Base-by-base conservation (phyloP, 441 rosid species). In the Geranium incanum region DNA sequence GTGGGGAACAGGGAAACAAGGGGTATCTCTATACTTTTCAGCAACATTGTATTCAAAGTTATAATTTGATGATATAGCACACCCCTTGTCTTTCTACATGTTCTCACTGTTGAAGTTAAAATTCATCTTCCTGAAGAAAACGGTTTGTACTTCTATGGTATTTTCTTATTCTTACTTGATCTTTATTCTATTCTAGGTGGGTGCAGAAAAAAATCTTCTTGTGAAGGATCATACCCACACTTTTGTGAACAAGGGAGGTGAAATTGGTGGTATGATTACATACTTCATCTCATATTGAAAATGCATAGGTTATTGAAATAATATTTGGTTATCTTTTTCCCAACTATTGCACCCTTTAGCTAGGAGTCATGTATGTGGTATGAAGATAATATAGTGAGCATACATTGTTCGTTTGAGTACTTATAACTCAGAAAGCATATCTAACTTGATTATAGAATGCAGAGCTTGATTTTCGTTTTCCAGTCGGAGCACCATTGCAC, bases 401-500 rank as follows among this genome's bases (percentile, higher is more conserved):
- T 28, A 28, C 2, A 28, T 28, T 28, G 3, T 28, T 28, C 12
- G 12, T 69, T 21, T 21, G 59, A 57, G n/a, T 59, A 19, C 28
- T 70, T 70, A 6, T 5, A 38, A 43, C 66, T 69, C 68, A 70
- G 39, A 16, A 6, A 68, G 37, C 52, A 60, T 59, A 76, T 81
- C 36, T 68, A 68, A 67, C 45, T 73, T 70, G 48, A 16, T 21
- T 74, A 76, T 71, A 41, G 36, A 73, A 70, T 84, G 82, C 88
- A 95, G 99, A 92, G 85, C 99, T 95, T 73, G 99, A 95, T 82
- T 95, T 95, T 71, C 89, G 97, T 71, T 95, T 90, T 80, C 92
- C 86, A 28, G 64, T 90, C 68, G 99, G 99, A 62, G 98, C 99
- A 86, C 99, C 99, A 4, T 72, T 95, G 63, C 99, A 95, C 12